Evolutionary conservation across 805 yeast genomes (phyloP).

Genomic region (Candida palmyrensis): DNA sequence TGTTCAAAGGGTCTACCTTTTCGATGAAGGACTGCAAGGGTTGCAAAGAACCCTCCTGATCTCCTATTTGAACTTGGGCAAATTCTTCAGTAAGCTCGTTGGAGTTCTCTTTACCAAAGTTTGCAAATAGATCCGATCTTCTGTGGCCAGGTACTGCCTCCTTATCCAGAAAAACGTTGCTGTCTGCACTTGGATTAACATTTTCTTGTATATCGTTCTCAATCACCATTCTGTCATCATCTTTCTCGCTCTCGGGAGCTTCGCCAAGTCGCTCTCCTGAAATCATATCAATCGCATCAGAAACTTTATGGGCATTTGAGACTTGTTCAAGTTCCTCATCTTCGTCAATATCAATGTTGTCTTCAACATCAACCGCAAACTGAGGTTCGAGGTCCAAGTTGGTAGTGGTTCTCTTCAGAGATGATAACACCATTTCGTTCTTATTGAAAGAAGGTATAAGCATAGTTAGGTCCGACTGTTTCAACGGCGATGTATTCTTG

Average conservation of each 20-base stretch:
- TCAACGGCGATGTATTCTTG: constrained; percentile 15
- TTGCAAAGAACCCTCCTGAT: constrained; percentile 9
- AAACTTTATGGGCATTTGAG: too few relatives aligned
- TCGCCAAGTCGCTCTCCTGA: too few relatives aligned
- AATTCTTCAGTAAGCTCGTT: constrained; percentile 21
- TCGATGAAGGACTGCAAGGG: constrained; percentile 32
- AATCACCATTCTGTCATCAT: constrained; percentile 6
- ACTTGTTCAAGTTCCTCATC: background rate
- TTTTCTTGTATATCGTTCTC: constrained; percentile 3
- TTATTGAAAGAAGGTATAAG: constrained; percentile 7
- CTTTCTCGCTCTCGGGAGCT: constrained; percentile 1
- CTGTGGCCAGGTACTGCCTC: background rate
- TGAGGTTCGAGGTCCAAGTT: constrained; percentile 14
- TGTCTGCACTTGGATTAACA: constrained; percentile 3
- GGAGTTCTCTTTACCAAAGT: constrained; percentile 11
- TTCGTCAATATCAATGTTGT: constrained; percentile 55
- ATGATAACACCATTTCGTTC: constrained; percentile 5
- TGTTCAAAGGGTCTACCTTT: constrained; percentile 37
- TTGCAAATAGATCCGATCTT: constrained; percentile 6
- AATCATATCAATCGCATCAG: too few relatives aligned
- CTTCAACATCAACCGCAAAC: constrained; percentile 52
- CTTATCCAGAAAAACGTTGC: constrained; percentile 2
- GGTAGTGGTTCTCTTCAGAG: background rate
- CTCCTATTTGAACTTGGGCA: constrained; percentile 25
- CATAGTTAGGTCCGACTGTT: constrained; percentile 12